Conservation (phyloP, 441 rosid genomes). For the Macaranga tanarius region DNA sequence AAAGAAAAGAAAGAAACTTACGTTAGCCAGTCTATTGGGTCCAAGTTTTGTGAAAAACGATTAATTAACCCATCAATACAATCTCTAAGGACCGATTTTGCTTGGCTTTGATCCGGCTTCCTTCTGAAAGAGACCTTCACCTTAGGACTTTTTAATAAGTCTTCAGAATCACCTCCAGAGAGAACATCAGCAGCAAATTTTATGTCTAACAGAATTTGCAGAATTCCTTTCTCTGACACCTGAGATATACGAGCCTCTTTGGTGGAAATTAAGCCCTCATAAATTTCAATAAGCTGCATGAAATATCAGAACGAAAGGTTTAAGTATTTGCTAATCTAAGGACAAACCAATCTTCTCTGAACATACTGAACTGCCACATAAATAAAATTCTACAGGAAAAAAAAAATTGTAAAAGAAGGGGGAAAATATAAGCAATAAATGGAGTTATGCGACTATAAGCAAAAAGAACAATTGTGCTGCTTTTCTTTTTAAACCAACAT, state of each 20-base stretch:
- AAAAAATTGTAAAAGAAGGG: not conserved
- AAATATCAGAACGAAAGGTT: slow-evolving; percentile 10
- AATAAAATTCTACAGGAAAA: not conserved
- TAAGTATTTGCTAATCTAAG: not conserved
- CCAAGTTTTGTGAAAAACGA: slow-evolving; percentile 70
- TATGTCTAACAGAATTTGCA: slow-evolving; percentile 79
- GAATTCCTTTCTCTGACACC: slow-evolving; percentile 91
- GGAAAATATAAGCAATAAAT: not conserved
- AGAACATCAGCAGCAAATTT: slow-evolving; percentile 84
- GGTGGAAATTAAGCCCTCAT: slow-evolving; percentile 63
- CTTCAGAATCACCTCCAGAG: slow-evolving; percentile 72
- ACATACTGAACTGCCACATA: not conserved
- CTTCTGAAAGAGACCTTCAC: slow-evolving; percentile 57
- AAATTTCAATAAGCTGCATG: slow-evolving; percentile 70
- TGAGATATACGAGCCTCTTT: slow-evolving; percentile 54
- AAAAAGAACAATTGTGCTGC: not conserved
- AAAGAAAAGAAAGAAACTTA: slow-evolving; percentile 38
- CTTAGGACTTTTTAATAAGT: slow-evolving; percentile 47
- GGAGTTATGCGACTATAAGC: not conserved
- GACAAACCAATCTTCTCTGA: not conserved
- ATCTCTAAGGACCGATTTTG: slow-evolving; percentile 48
- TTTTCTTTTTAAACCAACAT: not conserved
- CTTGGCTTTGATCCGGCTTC: slow-evolving; percentile 63
- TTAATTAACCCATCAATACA: slow-evolving; percentile 62
- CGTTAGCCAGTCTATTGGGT: slow-evolving; percentile 99